Base-by-base conservation (phyloP, 768 basidiomycete species). In the Suillus cothurnatus region DNA sequence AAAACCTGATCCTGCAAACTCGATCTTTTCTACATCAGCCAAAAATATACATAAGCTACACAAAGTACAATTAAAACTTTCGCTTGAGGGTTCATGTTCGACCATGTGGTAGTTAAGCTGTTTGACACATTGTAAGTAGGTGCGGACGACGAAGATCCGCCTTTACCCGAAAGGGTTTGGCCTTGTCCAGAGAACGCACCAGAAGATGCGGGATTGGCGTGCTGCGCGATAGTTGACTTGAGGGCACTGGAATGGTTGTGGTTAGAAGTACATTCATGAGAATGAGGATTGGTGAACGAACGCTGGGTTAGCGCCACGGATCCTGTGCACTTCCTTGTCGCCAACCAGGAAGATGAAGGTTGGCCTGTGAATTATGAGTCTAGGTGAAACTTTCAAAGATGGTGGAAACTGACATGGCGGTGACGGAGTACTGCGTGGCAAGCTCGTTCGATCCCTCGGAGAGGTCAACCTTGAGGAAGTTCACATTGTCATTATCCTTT, bases 401-500 rank as follows among this genome's bases (percentile, higher is more conserved):
- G 15, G 68, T 63, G 34, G 41, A 9, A 28, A 71, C 86, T 70
- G 68, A 91, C 93, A 95, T 95, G 0, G 92, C 92, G 31, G 86
- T 78, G 65, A 95, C 82, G 5, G 76, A 76, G 73, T 93, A 92
- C 49, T 77, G 59, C 36, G 79, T 71, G 9, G 93, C 87, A 32
- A 95, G 88, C 50, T 93, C 93, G 68, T 70, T 76, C 23, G 87
- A 88, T 58, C 83, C 84, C 69, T 94, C 92, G 9, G 36, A 36
- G 21, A 93, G 88, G 70, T 93, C 92, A 69, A 89, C 91, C 73
- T 95, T 95, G 71, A 94, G 73, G 78, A 95, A 95, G 76, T 92
- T 92, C 64, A 89, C 92, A 59, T 83, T 81, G 28, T 78, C 79
- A 73, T 91, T 88, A 70, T 91, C 79, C 70, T 87, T 89, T 7